Conservation (phyloP, 179 eudicot genomes). For the Beta lomatogona region DNA sequence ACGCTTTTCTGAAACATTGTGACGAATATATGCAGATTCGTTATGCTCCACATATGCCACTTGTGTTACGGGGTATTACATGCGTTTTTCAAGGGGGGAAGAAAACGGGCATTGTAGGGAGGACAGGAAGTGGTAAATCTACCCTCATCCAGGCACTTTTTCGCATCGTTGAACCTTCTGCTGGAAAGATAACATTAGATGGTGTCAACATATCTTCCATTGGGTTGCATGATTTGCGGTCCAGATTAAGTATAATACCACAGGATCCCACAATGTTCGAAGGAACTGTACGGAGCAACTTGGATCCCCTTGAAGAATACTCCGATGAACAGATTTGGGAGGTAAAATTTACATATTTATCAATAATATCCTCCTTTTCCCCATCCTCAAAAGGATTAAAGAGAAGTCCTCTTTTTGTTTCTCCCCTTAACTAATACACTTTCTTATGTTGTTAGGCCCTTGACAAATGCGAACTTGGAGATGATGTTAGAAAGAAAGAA, state of each 20-base stretch:
- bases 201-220: conserved; percentile 47
- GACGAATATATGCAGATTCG: conserved; percentile 47
- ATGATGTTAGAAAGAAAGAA: conserved; percentile 57
- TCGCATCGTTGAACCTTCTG: conserved; percentile 56
- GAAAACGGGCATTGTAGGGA: conserved; percentile 66
- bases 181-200: conserved; percentile 53
- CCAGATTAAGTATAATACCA: conserved; percentile 66
- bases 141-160: conserved; percentile 65
- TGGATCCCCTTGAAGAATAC: conserved; percentile 68
- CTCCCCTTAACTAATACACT: not conserved
- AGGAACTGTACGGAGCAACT: conserved; percentile 65
- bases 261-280: conserved; percentile 83
- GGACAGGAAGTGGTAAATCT: conserved; percentile 72
- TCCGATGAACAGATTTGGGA: conserved; percentile 73
- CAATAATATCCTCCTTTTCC: no score
- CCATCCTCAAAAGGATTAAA: no score
- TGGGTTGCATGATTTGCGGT: conserved; percentile 67
- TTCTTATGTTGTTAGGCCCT: conserved; percentile 46
- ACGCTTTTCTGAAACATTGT: not conserved
- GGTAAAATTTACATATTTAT: conserved; percentile 24
- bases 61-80: conserved; percentile 67
- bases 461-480: conserved; percentile 68
- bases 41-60: conserved; percentile 77
- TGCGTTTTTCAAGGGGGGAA: conserved; percentile 62
- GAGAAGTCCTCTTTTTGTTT: not conserved